Evolutionary conservation across 2,329 filamentous ascomycete genomes (phyloP).

Genomic region (Camptophora hylomeconis): DNA sequence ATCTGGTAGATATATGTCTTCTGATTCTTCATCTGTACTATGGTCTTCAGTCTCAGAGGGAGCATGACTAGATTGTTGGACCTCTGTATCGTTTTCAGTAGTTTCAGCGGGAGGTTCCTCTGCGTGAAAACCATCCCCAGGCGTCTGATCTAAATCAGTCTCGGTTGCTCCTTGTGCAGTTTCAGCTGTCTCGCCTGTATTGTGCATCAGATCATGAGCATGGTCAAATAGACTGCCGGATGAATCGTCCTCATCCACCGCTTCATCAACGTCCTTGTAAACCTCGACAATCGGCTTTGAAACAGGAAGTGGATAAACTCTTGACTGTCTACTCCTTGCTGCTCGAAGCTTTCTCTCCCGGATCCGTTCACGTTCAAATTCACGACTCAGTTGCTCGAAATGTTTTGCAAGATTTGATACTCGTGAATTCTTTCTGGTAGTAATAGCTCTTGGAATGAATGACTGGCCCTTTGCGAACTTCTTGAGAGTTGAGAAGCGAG

Average conservation of each 20-base stretch:
- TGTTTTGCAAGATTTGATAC: conserved; percentile 89
- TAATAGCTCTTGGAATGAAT: conserved; percentile 73
- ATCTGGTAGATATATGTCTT: conserved; percentile 51
- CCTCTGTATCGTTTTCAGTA: conserved; percentile 30
- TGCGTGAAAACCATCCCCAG: conserved; percentile 17
- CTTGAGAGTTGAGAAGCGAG: conserved; percentile 55
- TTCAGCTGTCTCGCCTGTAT: conserved; percentile 12
- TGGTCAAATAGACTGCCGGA: conserved; percentile 42
- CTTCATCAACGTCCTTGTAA: conserved; percentile 85
- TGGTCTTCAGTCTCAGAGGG: conserved; percentile 49
- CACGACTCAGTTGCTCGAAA: conserved; percentile 90
- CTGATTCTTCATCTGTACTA: conserved; percentile 61
- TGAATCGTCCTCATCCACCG: conserved; percentile 66
- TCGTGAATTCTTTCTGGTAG: conserved; percentile 56
- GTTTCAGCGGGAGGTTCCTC: conserved; percentile 25
- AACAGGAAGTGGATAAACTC: conserved; percentile 77
- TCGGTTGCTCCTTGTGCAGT: conserved; percentile 19
- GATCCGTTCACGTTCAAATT: conserved; percentile 89
- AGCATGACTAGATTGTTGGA: conserved; percentile 35
- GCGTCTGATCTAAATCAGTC: conserved; percentile 22
- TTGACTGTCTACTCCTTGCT: conserved; percentile 60
- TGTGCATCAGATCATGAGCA: conserved; percentile 15
- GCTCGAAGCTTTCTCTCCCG: conserved; percentile 72
- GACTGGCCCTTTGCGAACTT: conserved; percentile 44
- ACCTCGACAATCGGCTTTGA: conserved; percentile 96